Base-by-base conservation (phyloP, 768 basidiomycete species). In the Cystobasidium tubakii region DNA sequence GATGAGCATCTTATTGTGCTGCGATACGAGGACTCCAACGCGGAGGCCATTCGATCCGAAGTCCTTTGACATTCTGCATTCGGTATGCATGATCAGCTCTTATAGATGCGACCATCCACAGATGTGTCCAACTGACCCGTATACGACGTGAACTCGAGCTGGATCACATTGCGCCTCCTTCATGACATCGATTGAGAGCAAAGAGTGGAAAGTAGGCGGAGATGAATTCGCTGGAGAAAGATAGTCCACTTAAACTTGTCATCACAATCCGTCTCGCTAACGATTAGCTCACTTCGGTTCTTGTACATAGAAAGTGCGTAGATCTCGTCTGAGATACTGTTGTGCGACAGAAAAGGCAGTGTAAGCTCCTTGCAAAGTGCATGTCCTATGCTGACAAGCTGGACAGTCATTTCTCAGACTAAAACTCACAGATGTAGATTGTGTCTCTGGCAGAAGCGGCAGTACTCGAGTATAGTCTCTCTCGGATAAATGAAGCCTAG, bases 21-120 rank as follows among this genome's bases (percentile, higher is more conserved):
- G 78, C 57, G 78, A 77, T 13, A 78, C 76, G 62, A 79, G 73
- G 9, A 75, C 77, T 25, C 77, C 79, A 42, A 77, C 62, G 0
- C 79, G 74, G 19, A 79, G 70, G 0, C 79, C 79, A 74, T 79
- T 79, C 62, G 69, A 65, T 9, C 77, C 75, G 70, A 76, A 79
- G 55, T 79, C 79, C 60, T 79, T 79, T 23, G 65, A 71, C n/a
- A 78, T 73, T 44, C 69, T 71, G 36, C 4, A 27, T 21, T 21
- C 10, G 43, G 25, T 7, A n/a, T 3, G 17, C 19, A 50, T 53
- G 19, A 73, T 74, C 54, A 77, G 77, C 0, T 73, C 65, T 54
- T 33, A 21, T 73, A 54, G 10, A 7, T 6, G 21, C 53, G 6
- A 29, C 72, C 66, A 29, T 17, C 10, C n/a, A n/a, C n/a, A n/a